A percentile compares a stretch with the other conserved stretches of the same genome.
These are phyloP conservation scores for Candida dajiaensis DNA, from an alignment of 805 yeast genomes.

Conservation along the genomic window DNA sequence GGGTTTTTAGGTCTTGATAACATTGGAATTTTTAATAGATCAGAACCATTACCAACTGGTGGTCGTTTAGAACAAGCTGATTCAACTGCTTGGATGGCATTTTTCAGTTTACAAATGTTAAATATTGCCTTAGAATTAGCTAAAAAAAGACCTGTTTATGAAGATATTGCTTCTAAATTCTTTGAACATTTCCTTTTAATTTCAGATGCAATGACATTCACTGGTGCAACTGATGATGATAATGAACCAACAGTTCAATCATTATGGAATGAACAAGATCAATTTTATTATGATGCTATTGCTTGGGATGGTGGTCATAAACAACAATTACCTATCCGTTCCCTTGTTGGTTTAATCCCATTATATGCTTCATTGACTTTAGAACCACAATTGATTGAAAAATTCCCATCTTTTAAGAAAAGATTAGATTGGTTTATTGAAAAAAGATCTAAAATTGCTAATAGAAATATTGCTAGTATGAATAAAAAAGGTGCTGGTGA, in stretches of 20 bases:
- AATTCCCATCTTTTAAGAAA: conserved; percentile 77
- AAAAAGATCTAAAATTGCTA: conserved; percentile 62
- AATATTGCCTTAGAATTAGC: conserved; percentile 89
- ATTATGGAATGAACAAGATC: conserved; percentile 85
- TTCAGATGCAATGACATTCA: conserved; percentile 88
- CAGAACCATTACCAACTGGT: conserved; percentile 91
- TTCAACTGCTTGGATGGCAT: conserved; percentile 98
- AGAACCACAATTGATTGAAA: conserved; percentile 74
- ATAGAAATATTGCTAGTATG: conserved; percentile 84
- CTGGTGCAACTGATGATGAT: conserved; percentile 25
- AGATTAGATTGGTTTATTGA: conserved; percentile 80
- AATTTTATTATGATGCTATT: conserved; percentile 87
- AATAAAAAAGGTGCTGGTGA: conserved; percentile 71
- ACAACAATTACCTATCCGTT: conserved; percentile 75
- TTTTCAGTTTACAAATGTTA: conserved; percentile 83
- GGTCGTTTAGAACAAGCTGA: conserved; percentile 90
- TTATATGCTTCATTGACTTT: conserved; percentile 82
- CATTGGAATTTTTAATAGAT: conserved; percentile 87
- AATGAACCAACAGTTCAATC: conserved; percentile 49
- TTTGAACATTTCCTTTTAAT: conserved; percentile 88
- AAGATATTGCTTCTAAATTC: conserved; percentile 89
- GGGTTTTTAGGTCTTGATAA: conserved; percentile 91
- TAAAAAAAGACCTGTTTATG: conserved; percentile 78
- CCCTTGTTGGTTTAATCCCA: conserved; percentile 89
- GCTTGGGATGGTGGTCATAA: conserved; percentile 67